Conservation (phyloP, 768 basidiomycete genomes). For the Tremella fuciformis region DNA sequence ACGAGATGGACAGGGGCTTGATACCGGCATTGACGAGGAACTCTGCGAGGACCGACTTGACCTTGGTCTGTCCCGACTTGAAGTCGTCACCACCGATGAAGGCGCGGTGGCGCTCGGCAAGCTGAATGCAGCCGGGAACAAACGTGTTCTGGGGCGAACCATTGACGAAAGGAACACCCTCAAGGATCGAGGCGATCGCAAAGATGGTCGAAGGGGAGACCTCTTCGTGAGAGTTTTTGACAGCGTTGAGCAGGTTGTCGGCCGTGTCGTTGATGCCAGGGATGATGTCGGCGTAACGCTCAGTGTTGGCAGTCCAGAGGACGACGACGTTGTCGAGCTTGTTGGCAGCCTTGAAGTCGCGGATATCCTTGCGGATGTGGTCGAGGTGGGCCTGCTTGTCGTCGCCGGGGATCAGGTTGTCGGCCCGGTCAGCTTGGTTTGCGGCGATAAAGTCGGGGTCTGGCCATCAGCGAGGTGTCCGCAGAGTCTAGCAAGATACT, state of each 20-base stretch:
- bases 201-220: constrained; percentile 96
- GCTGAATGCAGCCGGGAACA: constrained; percentile 87
- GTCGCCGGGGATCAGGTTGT: constrained; percentile 79
- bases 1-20: constrained; percentile 94
- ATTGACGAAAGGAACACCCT: constrained; percentile 92
- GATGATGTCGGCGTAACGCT: constrained; percentile 93
- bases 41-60: constrained; percentile 95
- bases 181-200: constrained; percentile 91
- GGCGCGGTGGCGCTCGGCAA: constrained; percentile 80
- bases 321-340: constrained; percentile 82
- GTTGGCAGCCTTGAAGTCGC: constrained; percentile 81
- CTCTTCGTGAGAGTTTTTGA: constrained; percentile 81
- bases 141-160: constrained; percentile 99
- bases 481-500: constrained; percentile 1
- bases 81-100: constrained; percentile 98
- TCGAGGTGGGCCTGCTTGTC: constrained; percentile 91
- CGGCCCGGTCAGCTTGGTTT: constrained; percentile 92
- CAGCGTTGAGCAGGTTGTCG: constrained; percentile 74
- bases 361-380: constrained; percentile 87
- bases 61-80: constrained; percentile 86
- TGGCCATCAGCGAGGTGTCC: constrained; percentile 9
- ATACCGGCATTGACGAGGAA: constrained; percentile 98
- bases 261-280: constrained; percentile 93
- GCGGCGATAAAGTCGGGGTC: constrained; percentile 97
- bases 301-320: constrained; percentile 98